Evolutionary conservation across 2,329 filamentous ascomycete species (phyloP).

Genomic region (Phaeosphaeriaceae sp.): DNA sequence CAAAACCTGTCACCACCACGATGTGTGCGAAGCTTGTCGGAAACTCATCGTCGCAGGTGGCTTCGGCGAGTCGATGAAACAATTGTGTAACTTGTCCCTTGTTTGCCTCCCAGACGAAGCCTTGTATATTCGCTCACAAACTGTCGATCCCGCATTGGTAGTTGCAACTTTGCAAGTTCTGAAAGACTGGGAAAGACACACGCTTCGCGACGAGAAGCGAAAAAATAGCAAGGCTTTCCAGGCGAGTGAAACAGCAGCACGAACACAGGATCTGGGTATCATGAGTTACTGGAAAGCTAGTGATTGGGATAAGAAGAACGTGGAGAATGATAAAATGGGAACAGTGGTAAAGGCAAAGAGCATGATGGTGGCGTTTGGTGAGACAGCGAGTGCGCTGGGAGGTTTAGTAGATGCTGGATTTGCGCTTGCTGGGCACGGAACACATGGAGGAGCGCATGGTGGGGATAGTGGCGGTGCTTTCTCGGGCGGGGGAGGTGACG

Average conservation of each 20-base stretch:
- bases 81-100: conserved; percentile 27
- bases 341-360: conserved; percentile 17
- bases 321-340: conserved; percentile 10
- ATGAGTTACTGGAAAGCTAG: conserved; percentile 34
- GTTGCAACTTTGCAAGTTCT: conserved; percentile 41
- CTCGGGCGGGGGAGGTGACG: not conserved
- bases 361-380: conserved; percentile 5
- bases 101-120: conserved; percentile 38
- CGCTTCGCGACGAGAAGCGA: conserved; percentile 28
- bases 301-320: conserved; percentile 22
- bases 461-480: conserved; percentile 9
- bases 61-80: conserved; percentile 13
- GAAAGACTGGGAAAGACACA: conserved; percentile 43
- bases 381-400: conserved; percentile 11
- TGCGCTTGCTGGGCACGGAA: conserved; percentile 15
- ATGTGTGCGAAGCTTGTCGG: conserved; percentile 33
- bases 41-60: conserved; percentile 1
- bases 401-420: conserved; percentile 18
- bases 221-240: conserved; percentile 26
- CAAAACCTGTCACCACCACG: conserved; percentile 31
- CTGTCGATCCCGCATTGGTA: conserved; percentile 34
- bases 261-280: conserved; percentile 30
- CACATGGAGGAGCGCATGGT: conserved; percentile 5
- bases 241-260: conserved; percentile 25
- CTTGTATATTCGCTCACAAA: conserved; percentile 31